phyloP scores from a whole-genome alignment of 805 yeast species.

The Suhomyces kilbournensis region DNA sequence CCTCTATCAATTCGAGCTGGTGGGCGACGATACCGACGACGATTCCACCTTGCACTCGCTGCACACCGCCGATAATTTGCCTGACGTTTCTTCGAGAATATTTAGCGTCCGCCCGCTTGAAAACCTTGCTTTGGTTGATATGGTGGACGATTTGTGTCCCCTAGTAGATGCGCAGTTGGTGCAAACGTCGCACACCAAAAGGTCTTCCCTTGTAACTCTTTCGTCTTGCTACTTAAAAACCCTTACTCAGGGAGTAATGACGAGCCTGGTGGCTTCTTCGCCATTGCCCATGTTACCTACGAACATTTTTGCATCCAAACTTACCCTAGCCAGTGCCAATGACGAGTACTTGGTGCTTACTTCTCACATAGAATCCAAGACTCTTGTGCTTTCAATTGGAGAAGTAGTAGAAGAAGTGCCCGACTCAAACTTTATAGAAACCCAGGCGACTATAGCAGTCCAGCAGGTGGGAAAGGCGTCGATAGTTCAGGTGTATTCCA shows the following conservation, averaged over 20 bases:
- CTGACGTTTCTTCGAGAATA: not conserved
- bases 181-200: conserved; percentile 4
- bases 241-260: conserved; percentile 56
- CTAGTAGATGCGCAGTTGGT: conserved; percentile 28
- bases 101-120: conserved; percentile 26
- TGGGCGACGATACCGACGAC: conserved; percentile 53
- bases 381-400: conserved; percentile 73
- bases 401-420: conserved; percentile 75
- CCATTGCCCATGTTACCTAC: conserved; percentile 67
- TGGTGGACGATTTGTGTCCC: conserved; percentile 52
- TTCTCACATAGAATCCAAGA: conserved; percentile 52
- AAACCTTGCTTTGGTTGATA: conserved; percentile 59
- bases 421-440: conserved; percentile 57
- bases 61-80: not conserved
- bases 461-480: conserved; percentile 64
- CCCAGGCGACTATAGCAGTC: conserved; percentile 62
- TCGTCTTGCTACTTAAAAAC: conserved; percentile 45
- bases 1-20: conserved; percentile 73
- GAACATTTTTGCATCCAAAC: conserved; percentile 61
- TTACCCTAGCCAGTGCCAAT: conserved; percentile 39
- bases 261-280: conserved; percentile 65
- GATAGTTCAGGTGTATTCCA: conserved; percentile 67
- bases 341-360: conserved; percentile 69
- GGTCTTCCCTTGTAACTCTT: conserved; percentile 13
- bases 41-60: not conserved